These are phyloP conservation scores for Rhynchospora breviuscula DNA, from an alignment of 176 grass and related monocot species.

Conservation along the genomic window DNA sequence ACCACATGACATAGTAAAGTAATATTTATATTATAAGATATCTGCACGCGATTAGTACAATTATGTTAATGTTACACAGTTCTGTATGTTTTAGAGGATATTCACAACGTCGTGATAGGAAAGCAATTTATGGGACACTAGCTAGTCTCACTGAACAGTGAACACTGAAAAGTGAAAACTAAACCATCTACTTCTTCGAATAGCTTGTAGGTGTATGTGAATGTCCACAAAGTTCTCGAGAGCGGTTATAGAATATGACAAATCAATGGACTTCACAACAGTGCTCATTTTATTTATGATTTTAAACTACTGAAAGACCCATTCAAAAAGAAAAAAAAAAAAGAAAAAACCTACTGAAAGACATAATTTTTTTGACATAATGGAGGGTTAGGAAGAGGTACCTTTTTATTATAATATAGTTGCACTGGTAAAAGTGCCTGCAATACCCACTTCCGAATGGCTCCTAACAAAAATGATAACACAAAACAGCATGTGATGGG, in stretches of 20 bases:
- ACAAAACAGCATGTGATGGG: slow-evolving; percentile 16
- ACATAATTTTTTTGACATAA: slow-evolving; percentile 11
- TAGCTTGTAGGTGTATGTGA: background rate
- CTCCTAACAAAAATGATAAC: slow-evolving; percentile 19
- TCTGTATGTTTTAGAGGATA: background rate
- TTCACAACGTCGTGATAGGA: background rate
- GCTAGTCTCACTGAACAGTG: background rate
- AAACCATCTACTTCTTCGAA: background rate
- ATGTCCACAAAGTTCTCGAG: background rate
- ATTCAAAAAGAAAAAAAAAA: too few species aligned
- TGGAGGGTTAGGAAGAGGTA: background rate
- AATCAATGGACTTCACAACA: background rate
- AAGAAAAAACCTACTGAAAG: too few species aligned
- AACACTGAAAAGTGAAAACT: background rate
- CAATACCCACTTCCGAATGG: slow-evolving; percentile 15
- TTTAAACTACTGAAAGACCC: background rate
- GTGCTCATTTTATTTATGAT: background rate
- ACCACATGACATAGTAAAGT: too few species aligned
- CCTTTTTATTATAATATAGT: slow-evolving; percentile 18
- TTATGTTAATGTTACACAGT: background rate
- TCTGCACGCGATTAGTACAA: background rate
- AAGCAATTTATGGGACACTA: background rate
- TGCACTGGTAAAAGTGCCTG: slow-evolving; percentile 19
- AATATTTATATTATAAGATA: background rate
- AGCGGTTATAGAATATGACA: background rate